Evolutionary conservation across 75 land plant genomes (phyloP), one percentile per base, ranked within the genome.

Genomic region (Pseudotsuga menziesii): DNA sequence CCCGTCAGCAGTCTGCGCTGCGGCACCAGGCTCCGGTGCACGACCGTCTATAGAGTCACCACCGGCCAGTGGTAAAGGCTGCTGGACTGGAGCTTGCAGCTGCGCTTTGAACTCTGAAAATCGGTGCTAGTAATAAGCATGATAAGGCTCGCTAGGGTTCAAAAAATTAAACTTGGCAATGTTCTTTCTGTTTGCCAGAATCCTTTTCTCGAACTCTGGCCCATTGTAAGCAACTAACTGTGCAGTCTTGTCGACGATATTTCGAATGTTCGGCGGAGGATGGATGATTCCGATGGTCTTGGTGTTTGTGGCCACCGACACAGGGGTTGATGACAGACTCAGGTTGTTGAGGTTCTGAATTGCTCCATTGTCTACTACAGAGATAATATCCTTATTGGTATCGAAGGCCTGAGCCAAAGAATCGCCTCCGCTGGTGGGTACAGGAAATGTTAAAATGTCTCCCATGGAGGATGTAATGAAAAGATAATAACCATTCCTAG

Each of bases 261-360:
- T 29, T n/a, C 95, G 85, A 67, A 96, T 92, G 77, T 96, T 98
- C 3, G 95, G 93, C n/a, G 99, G 99, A 4, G 99, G 99, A 80
- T 94, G 94, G 57, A 96, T 96, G 56, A 96, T 96, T 25, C 98
- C 98, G 72, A 96, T 96, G 17, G 89, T 93, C 60, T 80, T 83
- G 2, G 98, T 93, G 60, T 96, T 97, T 19, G 98, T 91, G 7
- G 97, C 91, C 75, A 96, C 94, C 19, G 91, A 57, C 4, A 80
- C 80, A 13, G 91, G 61, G 19, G 81, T 78, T 19, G 77, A 36
- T 35, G 82, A 62, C 27, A 83, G 71, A 19, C 44, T 62, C 20
- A 75, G 76, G 52, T 82, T 80, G 75, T 35, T 73, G 14, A 55
- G 75, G 13, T n/a, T 73, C 23, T 73, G 27, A 15, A 25, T 48